phyloP scores from a whole-genome alignment of 306 rosid genomes.

The Inga leiocalycina region DNA sequence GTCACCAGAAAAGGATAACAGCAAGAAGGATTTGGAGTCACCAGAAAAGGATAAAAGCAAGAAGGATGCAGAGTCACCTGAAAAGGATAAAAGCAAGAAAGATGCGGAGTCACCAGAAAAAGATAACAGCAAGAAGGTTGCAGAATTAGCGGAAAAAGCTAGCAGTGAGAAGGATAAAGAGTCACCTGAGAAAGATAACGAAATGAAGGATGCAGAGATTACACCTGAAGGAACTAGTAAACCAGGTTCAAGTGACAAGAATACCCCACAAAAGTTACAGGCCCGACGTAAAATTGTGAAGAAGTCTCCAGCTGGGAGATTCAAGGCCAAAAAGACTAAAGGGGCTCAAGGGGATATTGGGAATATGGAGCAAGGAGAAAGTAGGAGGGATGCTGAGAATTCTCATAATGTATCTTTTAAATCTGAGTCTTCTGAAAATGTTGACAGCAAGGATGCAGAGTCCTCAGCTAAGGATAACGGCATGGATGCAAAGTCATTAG shows the following conservation, averaged over 20 bases:
- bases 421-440: too few relatives aligned
- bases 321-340: neutral
- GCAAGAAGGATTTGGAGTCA: neutral
- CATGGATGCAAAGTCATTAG: neutral
- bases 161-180: neutral
- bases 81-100: neutral
- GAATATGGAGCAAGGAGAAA: slow-evolving; percentile 31
- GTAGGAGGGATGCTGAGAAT: slow-evolving; percentile 24
- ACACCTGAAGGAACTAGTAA: neutral
- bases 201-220: neutral
- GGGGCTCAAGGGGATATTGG: neutral
- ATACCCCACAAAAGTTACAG: neutral
- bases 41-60: neutral
- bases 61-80: neutral
- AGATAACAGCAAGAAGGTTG: neutral
- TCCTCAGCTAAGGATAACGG: neutral
- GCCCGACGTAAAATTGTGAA: neutral
- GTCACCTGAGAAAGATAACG: neutral
- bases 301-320: neutral
- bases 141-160: neutral
- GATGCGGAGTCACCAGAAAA: neutral
- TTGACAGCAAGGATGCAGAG: too few relatives aligned
- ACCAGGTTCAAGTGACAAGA: neutral
- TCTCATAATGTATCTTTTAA: neutral
- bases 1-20: neutral